phyloP scores from a whole-genome alignment of 1,284 basidiomycete genomes.

The Calocybe gambosa region DNA sequence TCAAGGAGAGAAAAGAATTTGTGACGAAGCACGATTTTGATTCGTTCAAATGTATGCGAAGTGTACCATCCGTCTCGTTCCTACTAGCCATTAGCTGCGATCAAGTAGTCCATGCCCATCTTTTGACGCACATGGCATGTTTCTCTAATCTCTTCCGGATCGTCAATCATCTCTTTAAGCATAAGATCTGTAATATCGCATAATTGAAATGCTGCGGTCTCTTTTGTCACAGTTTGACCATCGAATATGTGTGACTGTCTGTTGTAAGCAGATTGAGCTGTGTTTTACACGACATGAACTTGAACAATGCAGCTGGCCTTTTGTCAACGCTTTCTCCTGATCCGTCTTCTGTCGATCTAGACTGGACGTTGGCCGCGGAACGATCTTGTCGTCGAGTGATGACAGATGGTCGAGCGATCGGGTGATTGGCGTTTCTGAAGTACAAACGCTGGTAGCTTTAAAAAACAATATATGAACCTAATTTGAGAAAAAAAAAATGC shows the following conservation, averaged over 20 bases:
- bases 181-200: slow-evolving; percentile 87
- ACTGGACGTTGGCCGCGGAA: slow-evolving; percentile 30
- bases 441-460: slow-evolving; percentile 78
- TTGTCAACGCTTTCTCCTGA: slow-evolving; percentile 34
- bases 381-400: slow-evolving; percentile 61
- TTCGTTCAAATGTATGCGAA: slow-evolving; percentile 66
- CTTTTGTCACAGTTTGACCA: slow-evolving; percentile 70
- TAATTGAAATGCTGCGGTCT: slow-evolving; percentile 88
- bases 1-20: slow-evolving; percentile 85
- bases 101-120: not conserved
- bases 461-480: not conserved
- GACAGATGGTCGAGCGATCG: slow-evolving; percentile 67
- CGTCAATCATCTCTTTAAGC: slow-evolving; percentile 73
- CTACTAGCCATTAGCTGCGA: slow-evolving; percentile 26
- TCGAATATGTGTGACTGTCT: slow-evolving; percentile 85
- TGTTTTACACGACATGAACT: slow-evolving; percentile 1
- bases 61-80: slow-evolving; percentile 86
- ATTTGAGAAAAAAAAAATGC: not conserved
- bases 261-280: not conserved
- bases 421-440: slow-evolving; percentile 78
- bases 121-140: slow-evolving; percentile 58
- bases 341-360: slow-evolving; percentile 33
- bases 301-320: slow-evolving; percentile 21
- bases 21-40: slow-evolving; percentile 79
- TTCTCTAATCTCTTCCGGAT: slow-evolving; percentile 60